A percentile compares a stretch with the other conserved stretches of the same genome.
phyloP scores from a whole-genome alignment of 768 basidiomycete species.

The Amanita molliuscula region DNA sequence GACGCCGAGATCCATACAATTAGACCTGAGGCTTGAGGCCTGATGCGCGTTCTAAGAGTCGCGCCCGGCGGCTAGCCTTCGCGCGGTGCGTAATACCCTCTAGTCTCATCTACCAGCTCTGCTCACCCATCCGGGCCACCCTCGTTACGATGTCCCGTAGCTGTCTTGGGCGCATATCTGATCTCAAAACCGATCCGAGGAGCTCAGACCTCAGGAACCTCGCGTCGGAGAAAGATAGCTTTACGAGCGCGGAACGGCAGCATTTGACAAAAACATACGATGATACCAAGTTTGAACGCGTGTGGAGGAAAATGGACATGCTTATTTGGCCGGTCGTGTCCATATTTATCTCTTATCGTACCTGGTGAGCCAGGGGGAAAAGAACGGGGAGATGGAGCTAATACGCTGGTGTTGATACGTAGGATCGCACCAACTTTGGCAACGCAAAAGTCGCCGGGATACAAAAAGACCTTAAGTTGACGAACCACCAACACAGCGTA shows the following conservation, averaged over 20 bases:
- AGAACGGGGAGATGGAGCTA: background rate
- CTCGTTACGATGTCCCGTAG: too few species aligned
- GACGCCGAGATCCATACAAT: too few species aligned
- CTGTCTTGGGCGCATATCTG: too few species aligned
- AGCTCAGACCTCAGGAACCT: too few species aligned
- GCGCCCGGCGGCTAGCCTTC: too few species aligned
- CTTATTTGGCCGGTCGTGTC: slow-evolving; percentile 37
- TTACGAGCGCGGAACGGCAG: background rate
- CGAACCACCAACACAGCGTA: slow-evolving; percentile 38
- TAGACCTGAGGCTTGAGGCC: too few species aligned
- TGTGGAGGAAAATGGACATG: slow-evolving; percentile 38
- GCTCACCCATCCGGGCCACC: too few species aligned
- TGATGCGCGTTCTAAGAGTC: too few species aligned
- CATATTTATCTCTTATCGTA: slow-evolving; percentile 45
- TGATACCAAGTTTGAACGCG: slow-evolving; percentile 24
- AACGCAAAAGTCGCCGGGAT: slow-evolving; percentile 54
- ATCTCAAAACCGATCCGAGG: too few species aligned
- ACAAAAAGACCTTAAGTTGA: slow-evolving; percentile 41
- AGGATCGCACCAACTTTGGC: slow-evolving; percentile 46
- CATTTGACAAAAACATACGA: slow-evolving; percentile 3
- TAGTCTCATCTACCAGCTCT: too few species aligned
- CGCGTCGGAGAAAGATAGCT: background rate
- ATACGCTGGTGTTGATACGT: background rate
- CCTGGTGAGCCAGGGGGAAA: slow-evolving; percentile 24
- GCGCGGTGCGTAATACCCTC: too few species aligned